These are phyloP conservation scores for Syzygium syzygioides DNA, from an alignment of 441 rosid species.

Conservation along the genomic window DNA sequence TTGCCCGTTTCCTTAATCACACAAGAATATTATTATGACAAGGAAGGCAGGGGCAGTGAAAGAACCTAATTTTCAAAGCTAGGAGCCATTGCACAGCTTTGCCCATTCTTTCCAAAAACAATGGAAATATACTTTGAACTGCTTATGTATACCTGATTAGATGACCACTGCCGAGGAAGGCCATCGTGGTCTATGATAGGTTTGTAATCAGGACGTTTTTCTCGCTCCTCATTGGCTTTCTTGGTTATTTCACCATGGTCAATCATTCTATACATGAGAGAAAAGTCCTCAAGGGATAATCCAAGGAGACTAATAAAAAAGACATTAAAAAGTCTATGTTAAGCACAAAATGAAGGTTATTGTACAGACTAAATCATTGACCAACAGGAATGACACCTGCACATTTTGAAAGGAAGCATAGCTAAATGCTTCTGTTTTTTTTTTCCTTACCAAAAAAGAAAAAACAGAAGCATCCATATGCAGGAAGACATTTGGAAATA, in stretches of 20 bases:
- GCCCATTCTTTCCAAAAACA: background rate
- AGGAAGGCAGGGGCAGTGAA: background rate
- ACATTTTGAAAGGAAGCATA: background rate
- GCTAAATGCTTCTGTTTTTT: background rate
- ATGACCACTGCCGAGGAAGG: slow-evolving; percentile 50
- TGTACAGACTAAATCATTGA: background rate
- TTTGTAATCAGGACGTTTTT: slow-evolving; percentile 45
- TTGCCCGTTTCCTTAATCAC: slow-evolving; percentile 44
- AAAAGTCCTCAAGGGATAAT: background rate
- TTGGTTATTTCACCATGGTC: slow-evolving; percentile 54
- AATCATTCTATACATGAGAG: slow-evolving; percentile 36
- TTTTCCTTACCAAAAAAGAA: no score
- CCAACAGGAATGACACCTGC: background rate
- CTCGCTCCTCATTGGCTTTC: slow-evolving; percentile 70
- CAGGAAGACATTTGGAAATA: background rate
- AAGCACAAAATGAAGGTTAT: background rate
- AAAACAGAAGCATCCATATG: background rate
- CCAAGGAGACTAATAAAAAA: background rate
- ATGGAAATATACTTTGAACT: background rate
- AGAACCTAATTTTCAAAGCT: background rate
- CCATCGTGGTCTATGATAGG: slow-evolving; percentile 94
- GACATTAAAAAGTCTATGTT: background rate
- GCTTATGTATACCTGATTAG: slow-evolving; percentile 37
- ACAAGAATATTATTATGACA: background rate
- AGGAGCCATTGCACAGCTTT: background rate